A percentile compares a stretch with the other conserved stretches of the same genome.
phyloP scores from a whole-genome alignment of 2,329 filamentous ascomycete species.

The Penicillium decumbens region DNA sequence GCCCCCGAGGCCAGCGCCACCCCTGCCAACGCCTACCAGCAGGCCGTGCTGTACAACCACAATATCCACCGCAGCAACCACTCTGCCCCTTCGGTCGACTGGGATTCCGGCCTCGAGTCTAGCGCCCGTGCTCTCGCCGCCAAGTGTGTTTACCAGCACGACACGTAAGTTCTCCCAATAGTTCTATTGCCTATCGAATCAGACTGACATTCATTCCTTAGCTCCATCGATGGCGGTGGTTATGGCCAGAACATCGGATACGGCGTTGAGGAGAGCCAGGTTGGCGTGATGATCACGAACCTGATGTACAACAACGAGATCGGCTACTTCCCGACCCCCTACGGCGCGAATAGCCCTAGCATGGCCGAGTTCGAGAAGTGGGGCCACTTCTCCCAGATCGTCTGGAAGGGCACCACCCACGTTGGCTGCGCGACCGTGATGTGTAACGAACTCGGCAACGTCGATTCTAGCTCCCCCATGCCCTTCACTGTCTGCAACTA shows the following conservation, averaged over 20 bases:
- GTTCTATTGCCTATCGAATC: constrained; percentile 30
- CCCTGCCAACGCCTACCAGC: constrained; percentile 31
- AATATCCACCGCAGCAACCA: constrained; percentile 84
- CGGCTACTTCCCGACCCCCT: constrained; percentile 52
- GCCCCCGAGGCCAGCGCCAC: constrained; percentile 37
- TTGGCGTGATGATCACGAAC: constrained; percentile 67
- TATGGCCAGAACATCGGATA: constrained; percentile 94
- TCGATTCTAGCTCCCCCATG: constrained; percentile 43
- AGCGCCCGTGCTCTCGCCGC: constrained; percentile 62
- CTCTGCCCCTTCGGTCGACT: constrained; percentile 60
- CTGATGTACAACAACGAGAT: constrained; percentile 87
- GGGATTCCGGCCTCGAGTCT: constrained; percentile 59
- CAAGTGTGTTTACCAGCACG: constrained; percentile 68
- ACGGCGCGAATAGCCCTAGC: constrained; percentile 57
- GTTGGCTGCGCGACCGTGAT: constrained; percentile 58
- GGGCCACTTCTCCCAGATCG: constrained; percentile 73
- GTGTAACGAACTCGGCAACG: constrained; percentile 45
- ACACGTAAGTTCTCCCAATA: constrained; percentile 56
- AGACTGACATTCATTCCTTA: constrained; percentile 12
- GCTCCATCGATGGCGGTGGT: constrained; percentile 53
- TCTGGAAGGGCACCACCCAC: constrained; percentile 60
- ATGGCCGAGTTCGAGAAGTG: constrained; percentile 60
- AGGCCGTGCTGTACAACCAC: constrained; percentile 62
- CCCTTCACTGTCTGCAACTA: constrained; percentile 91
- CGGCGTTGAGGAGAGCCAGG: constrained; percentile 52